phyloP scores from a whole-genome alignment of 2,329 filamentous ascomycete species.

The Trichothecium roseum region DNA sequence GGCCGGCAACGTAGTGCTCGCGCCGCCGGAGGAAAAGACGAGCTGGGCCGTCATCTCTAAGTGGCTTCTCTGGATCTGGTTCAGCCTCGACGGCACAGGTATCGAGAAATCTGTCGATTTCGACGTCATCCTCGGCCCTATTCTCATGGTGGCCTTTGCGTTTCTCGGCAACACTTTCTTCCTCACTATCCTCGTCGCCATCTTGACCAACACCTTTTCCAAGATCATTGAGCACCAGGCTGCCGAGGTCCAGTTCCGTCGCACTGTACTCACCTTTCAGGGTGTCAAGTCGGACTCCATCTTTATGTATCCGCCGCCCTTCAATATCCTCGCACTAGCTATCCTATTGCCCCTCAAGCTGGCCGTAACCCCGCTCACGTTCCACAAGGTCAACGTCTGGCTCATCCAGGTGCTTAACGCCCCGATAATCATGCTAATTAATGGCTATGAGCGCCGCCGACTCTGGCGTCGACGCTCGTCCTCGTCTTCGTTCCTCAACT shows the following conservation, averaged over 20 bases:
- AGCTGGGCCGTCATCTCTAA: conserved; percentile 51
- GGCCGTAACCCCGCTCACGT: conserved; percentile 49
- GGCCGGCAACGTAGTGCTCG: conserved; percentile 12
- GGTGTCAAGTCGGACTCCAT: conserved; percentile 64
- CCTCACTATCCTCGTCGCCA: conserved; percentile 63
- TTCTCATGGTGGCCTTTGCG: conserved; percentile 61
- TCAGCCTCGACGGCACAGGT: conserved; percentile 56
- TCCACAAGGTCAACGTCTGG: conserved; percentile 63
- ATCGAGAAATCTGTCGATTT: conserved; percentile 45
- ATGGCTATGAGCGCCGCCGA: conserved; percentile 48
- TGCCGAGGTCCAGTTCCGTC: conserved; percentile 61
- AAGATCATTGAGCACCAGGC: conserved; percentile 59
- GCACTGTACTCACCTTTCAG: conserved; percentile 62
- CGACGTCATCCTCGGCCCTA: conserved; percentile 56
- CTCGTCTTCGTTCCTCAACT: conserved; percentile 14
- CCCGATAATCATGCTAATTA: conserved; percentile 51
- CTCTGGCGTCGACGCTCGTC: conserved; percentile 20
- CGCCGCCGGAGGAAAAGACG: conserved; percentile 6
- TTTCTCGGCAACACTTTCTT: conserved; percentile 68
- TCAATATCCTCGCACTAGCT: conserved; percentile 56
- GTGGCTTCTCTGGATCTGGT: conserved; percentile 77
- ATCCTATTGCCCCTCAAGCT: conserved; percentile 57
- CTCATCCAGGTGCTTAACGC: conserved; percentile 53
- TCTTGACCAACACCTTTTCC: conserved; percentile 39
- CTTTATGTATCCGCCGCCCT: conserved; percentile 59